Evolutionary conservation across 2,329 filamentous ascomycete genomes (phyloP).

Genomic region (Ambrosiella xylebori): DNA sequence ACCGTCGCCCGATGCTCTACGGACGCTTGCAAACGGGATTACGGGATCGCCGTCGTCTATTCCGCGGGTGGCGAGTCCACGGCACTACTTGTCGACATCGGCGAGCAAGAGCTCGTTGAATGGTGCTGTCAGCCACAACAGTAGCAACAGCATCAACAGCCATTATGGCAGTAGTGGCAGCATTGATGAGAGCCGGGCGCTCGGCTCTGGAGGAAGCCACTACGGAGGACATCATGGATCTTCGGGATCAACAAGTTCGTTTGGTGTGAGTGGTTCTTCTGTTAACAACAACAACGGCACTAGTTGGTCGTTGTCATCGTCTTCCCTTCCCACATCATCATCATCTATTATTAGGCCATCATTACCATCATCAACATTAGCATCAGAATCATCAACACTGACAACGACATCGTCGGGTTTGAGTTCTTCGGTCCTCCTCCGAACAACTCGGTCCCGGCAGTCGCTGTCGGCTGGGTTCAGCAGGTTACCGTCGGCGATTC

Average conservation of each 20-base stretch:
- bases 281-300: conserved; percentile 1
- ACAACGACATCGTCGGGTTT: not conserved
- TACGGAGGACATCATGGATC: not conserved
- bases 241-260: conserved; percentile 10
- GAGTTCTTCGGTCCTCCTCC: no score
- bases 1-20: conserved; percentile 8
- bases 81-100: conserved; percentile 3
- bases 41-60: conserved; percentile 11
- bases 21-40: conserved; percentile 2
- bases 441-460: no score
- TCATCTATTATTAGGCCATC: not conserved
- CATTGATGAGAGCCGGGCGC: conserved; percentile 9
- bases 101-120: not conserved
- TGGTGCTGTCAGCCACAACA: not conserved
- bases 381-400: not conserved
- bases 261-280: conserved; percentile 11
- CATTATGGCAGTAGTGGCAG: not conserved
- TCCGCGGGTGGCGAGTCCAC: conserved; percentile 10
- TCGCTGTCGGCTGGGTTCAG: no score
- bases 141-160: not conserved
- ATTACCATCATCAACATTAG: not conserved
- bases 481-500: no score
- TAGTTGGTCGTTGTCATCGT: not conserved
- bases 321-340: conserved; percentile 1
- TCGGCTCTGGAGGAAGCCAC: not conserved